Evolutionary conservation across 345 rosid genomes (phyloP), one percentile per base, ranked within the genome.

Genomic region (Eutrema yunnanense): DNA sequence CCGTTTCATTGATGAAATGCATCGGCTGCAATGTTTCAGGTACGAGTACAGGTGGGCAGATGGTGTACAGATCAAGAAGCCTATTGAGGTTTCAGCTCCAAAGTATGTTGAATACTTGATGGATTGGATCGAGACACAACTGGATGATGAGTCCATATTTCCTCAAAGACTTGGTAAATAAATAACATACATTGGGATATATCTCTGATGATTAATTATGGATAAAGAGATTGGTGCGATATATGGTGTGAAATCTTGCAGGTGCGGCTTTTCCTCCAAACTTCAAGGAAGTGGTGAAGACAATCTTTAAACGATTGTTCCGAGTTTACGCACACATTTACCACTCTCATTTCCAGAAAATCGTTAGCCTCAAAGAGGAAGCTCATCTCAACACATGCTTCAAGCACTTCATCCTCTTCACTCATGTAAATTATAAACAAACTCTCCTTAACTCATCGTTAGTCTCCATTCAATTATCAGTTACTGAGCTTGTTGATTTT

Each of bases 1-100:
- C 22, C 6, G 22, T 33, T 7, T 16, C 40, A 30, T 13, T 30
- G 7, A 2, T 51, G 34, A 26, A 5, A 8, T 9, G 32, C 11
- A 55, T 37, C 1, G 46, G 63, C 12, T 40, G 34, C 34, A 59
- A 59, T 2, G 19, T 59, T 22, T 60, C 49, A 60, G 34, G 83
- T 95, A 95, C 10, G 99, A 95, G 50, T 95, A 95, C 74, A 84
- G 99, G 81, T 95, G 99, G 99, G 99, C 99, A 32, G 99, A 95
- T 85, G 99, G 99, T 44, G 97, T 95, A 16, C 93, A 88, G 78
- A 92, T 95, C 78, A 95, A 95, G 87, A 95, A 90, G 78, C 99
- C 99, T 3, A 95, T 95, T 5, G 99, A 95, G 77, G 99, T 95
- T 53, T 95, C 99, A 47, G 99, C 99, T 74, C 98, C 99, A 69